These are phyloP conservation scores for Penicillium cinerascens DNA, from an alignment of 495 filamentous ascomycete genomes.

Conservation along the genomic window DNA sequence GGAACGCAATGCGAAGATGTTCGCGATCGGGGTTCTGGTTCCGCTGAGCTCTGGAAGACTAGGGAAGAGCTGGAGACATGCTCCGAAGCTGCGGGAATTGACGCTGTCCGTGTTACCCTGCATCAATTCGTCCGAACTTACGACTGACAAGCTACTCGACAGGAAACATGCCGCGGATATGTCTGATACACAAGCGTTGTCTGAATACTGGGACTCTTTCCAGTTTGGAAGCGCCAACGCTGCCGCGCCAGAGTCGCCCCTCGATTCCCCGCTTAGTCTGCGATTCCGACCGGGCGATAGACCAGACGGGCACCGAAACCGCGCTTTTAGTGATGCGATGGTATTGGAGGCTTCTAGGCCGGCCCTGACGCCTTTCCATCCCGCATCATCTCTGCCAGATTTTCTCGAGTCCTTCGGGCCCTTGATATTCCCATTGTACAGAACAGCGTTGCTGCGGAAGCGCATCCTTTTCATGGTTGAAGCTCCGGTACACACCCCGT, in stretches of 20 bases:
- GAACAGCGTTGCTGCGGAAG: slow-evolving; percentile 84
- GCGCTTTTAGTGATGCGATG: slow-evolving; percentile 45
- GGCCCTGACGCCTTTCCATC: slow-evolving; percentile 73
- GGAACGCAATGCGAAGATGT: slow-evolving; percentile 85
- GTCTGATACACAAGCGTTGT: slow-evolving; percentile 56
- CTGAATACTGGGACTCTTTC: slow-evolving; percentile 76
- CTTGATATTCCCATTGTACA: slow-evolving; percentile 82
- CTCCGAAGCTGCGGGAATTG: slow-evolving; percentile 68
- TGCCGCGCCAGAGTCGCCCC: slow-evolving; percentile 36
- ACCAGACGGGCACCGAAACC: slow-evolving; percentile 27
- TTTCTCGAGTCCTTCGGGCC: slow-evolving; percentile 84
- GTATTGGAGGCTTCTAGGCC: slow-evolving; percentile 63
- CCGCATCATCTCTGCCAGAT: slow-evolving; percentile 72
- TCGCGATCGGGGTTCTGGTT: slow-evolving; percentile 85
- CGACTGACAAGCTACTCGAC: slow-evolving; percentile 3
- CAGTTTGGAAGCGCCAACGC: slow-evolving; percentile 49
- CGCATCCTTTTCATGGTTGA: slow-evolving; percentile 80
- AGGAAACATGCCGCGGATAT: slow-evolving; percentile 36
- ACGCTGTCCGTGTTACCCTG: slow-evolving; percentile 51
- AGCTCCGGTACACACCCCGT: slow-evolving; percentile 78
- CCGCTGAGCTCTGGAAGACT: slow-evolving; percentile 82
- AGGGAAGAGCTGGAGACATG: slow-evolving; percentile 87
- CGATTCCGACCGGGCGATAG: slow-evolving; percentile 42
- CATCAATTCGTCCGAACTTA: neutral
- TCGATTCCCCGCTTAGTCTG: slow-evolving; percentile 54